These are phyloP conservation scores for Massariosphaeria phaeospora DNA, from an alignment of 495 filamentous ascomycete species.

Conservation along the genomic window DNA sequence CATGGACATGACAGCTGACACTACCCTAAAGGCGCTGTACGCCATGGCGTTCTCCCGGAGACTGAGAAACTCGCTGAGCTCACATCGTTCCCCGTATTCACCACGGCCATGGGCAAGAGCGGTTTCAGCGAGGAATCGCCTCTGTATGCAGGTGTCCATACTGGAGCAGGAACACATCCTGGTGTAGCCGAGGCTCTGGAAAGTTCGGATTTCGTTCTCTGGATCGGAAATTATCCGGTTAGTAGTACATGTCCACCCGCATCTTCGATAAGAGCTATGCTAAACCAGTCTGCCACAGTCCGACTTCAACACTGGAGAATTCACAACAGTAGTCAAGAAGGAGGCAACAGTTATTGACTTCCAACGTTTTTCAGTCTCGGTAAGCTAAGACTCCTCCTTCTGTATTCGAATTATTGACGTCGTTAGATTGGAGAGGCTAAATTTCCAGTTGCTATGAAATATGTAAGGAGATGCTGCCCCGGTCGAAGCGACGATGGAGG, in stretches of 20 bases:
- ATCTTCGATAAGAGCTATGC: too few species aligned
- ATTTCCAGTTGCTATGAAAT: slow-evolving; percentile 38
- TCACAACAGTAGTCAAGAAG: slow-evolving; percentile 36
- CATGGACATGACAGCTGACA: not conserved
- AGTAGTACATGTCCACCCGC: too few species aligned
- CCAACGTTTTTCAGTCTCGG: slow-evolving; percentile 41
- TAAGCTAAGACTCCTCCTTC: slow-evolving; percentile 31
- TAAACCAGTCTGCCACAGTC: too few species aligned
- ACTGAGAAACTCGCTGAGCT: slow-evolving; percentile 35
- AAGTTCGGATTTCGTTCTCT: slow-evolving; percentile 40
- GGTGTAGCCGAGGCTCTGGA: slow-evolving; percentile 32
- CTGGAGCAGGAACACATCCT: slow-evolving; percentile 33
- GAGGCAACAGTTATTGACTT: slow-evolving; percentile 38
- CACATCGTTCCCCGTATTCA: slow-evolving; percentile 37
- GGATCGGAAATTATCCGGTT: slow-evolving; percentile 40
- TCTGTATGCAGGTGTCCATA: slow-evolving; percentile 38
- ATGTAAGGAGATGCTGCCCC: too few species aligned
- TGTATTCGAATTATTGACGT: too few species aligned
- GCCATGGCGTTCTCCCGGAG: slow-evolving; percentile 29
- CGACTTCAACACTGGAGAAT: slow-evolving; percentile 41
- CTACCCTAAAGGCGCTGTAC: slow-evolving; percentile 22
- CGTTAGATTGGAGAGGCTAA: too few species aligned
- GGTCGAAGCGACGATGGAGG: too few species aligned
- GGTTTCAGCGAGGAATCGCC: slow-evolving; percentile 32
- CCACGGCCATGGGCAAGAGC: slow-evolving; percentile 41